Evolutionary conservation across 1,139 yeast species (phyloP).

Genomic region (Blastobotrys buckinghamii): DNA sequence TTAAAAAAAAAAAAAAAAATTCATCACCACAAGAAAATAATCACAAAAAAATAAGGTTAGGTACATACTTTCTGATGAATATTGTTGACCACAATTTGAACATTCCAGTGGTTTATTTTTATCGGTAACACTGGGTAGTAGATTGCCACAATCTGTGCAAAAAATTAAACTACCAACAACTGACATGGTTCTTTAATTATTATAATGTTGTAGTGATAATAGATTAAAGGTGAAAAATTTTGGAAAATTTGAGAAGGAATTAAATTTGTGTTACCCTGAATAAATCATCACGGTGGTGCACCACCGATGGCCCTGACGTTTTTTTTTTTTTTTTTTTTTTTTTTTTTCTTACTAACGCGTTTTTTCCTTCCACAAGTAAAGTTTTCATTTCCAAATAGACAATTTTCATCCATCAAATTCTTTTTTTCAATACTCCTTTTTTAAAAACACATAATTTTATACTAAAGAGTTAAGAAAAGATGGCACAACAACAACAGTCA

Average conservation of each 20-base stretch:
- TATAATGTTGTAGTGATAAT: not conserved
- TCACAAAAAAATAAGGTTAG: not conserved
- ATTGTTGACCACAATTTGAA: constrained; percentile 57
- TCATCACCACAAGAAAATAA: not conserved
- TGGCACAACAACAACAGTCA: constrained; percentile 21
- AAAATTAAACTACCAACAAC: constrained; percentile 93
- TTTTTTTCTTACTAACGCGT: not conserved
- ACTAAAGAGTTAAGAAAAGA: not conserved
- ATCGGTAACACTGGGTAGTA: constrained; percentile 64
- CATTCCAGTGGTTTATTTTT: constrained; percentile 46
- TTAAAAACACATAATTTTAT: not conserved
- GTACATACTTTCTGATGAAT: constrained; percentile 38
- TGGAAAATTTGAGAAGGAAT: not conserved
- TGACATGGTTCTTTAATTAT: constrained; percentile 48
- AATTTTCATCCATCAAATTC: constrained; percentile 7
- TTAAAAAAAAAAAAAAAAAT: not conserved
- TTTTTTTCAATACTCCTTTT: not conserved
- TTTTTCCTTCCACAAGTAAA: not conserved
- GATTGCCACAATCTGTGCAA: constrained; percentile 89
- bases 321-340: not conserved
- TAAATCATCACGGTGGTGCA: too few species aligned
- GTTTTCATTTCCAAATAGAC: not conserved
- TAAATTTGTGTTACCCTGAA: not conserved
- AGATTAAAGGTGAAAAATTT: not conserved
- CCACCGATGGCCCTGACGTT: too few species aligned